Base-by-base conservation (phyloP, 441 rosid species). In the Populus tomentosa region DNA sequence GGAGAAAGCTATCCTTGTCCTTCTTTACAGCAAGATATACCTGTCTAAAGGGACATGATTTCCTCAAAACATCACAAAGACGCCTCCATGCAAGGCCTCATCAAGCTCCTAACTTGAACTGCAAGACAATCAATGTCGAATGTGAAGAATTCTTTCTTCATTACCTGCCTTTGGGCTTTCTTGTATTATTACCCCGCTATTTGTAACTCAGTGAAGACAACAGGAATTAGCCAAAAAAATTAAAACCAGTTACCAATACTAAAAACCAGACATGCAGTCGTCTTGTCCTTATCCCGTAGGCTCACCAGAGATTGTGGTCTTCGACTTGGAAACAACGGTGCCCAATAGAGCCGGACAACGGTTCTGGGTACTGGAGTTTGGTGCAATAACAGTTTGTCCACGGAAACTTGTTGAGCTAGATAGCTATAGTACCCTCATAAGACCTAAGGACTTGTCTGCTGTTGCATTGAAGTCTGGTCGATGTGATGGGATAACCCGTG, bases 361-460 rank as follows among this genome's bases (percentile, higher is more conserved):
- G 59, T 92, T 94, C 83, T 74, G 83, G 74, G 87, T 96, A 24
- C 80, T 96, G 80, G 99, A 96, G 85, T 96, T 96, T 6, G 99
- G 99, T 7, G 97, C 99, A 71, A 90, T 96, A n/a, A 80, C 91
- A 5, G 92, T 96, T 63, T 96, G 99, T 72, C 94, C 98, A 0
- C 75, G 79, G 66, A 91, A 87, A 80, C 89, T 96, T 0, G 85
- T 84, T 0, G 99, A 96, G 88, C 82, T 96, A 1, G 87, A 87
- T 76, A 90, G 92, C 71, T 95, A 76, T 84, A 86, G 86, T 53
- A 92, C 99, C 30, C 86, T 94, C 74, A 84, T 96, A 42, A 86
- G 90, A 78, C 99, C 99, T 1, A 85, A 69, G 74, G 91, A 94
- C 82, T 75, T 91, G 77, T 86, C 89, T 0, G 90, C 28, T 9